Conservation (phyloP, 495 filamentous ascomycete genomes). For the Lichenothelia convexa region DNA sequence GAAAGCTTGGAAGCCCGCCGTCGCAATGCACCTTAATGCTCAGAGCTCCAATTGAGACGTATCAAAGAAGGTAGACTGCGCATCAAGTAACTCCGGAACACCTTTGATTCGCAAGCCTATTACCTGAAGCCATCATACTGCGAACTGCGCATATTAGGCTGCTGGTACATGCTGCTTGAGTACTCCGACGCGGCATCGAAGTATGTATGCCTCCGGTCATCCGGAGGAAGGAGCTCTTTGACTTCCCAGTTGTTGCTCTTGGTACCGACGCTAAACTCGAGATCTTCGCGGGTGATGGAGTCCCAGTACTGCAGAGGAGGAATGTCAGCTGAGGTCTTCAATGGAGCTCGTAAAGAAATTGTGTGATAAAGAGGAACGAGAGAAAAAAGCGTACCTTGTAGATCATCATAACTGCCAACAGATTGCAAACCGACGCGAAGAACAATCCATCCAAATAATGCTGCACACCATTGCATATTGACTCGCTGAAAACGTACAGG, state of each 20-base stretch:
- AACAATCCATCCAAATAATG: constrained; percentile 94
- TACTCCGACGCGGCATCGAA: constrained; percentile 60
- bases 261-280: constrained; percentile 92
- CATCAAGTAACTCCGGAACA: too few relatives aligned
- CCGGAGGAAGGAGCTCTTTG: constrained; percentile 60
- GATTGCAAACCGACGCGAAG: constrained; percentile 83
- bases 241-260: constrained; percentile 97
- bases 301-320: constrained; percentile 68
- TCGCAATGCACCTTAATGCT: too few relatives aligned
- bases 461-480: constrained; percentile 66
- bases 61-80: too few relatives aligned
- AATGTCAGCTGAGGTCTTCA: constrained; percentile 2
- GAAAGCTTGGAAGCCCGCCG: too few relatives aligned
- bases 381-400: constrained; percentile 55
- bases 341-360: too few relatives aligned
- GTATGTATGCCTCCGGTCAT: constrained; percentile 67
- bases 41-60: too few relatives aligned
- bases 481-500: constrained; percentile 73
- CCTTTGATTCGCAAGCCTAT: too few relatives aligned
- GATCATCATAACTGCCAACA: constrained; percentile 97
- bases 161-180: constrained; percentile 39
- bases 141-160: constrained; percentile 19
- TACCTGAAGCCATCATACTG: constrained; percentile 15
- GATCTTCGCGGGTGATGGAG: constrained; percentile 93
- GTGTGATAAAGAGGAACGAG: background rate